Evolutionary conservation across 495 filamentous ascomycete genomes (phyloP).

Genomic region (Pseudoneurospora amorphoporcata): DNA sequence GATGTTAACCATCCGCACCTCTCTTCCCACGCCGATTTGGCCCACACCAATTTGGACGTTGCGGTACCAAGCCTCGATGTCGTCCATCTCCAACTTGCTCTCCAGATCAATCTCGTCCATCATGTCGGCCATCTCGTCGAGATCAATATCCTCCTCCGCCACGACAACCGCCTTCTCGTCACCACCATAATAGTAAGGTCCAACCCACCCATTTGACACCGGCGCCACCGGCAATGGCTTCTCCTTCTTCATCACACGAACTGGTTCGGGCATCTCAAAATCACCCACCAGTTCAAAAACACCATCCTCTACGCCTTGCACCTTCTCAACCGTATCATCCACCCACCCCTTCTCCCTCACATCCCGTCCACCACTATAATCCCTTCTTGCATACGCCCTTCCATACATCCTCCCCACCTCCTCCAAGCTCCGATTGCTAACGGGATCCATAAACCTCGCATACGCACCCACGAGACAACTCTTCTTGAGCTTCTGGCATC

Average conservation of each 20-base stretch:
- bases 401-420: slow-evolving; percentile 50
- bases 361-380: background rate
- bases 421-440: slow-evolving; percentile 41
- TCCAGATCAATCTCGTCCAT: slow-evolving; percentile 3
- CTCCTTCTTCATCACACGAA: slow-evolving; percentile 3
- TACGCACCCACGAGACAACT: slow-evolving; percentile 51
- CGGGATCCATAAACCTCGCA: slow-evolving; percentile 42
- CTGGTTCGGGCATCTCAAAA: background rate
- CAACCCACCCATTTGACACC: background rate
- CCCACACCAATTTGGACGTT: slow-evolving; percentile 9
- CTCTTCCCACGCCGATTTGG: background rate
- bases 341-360: background rate
- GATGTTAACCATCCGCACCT: background rate
- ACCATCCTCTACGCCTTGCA: background rate
- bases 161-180: slow-evolving; percentile 3
- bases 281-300: background rate
- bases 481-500: slow-evolving; percentile 46
- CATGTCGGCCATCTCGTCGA: slow-evolving; percentile 3
- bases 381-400: slow-evolving; percentile 37
- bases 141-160: background rate
- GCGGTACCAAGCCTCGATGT: slow-evolving; percentile 25
- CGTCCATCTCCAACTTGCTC: slow-evolving; percentile 14
- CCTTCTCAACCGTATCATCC: background rate
- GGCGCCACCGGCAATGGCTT: slow-evolving; percentile 1
- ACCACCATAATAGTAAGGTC: background rate